A percentile compares a stretch with the other conserved stretches of the same genome.
These are phyloP conservation scores for Diplodia intermedia DNA, from an alignment of 2,329 filamentous ascomycete genomes.

Conservation along the genomic window DNA sequence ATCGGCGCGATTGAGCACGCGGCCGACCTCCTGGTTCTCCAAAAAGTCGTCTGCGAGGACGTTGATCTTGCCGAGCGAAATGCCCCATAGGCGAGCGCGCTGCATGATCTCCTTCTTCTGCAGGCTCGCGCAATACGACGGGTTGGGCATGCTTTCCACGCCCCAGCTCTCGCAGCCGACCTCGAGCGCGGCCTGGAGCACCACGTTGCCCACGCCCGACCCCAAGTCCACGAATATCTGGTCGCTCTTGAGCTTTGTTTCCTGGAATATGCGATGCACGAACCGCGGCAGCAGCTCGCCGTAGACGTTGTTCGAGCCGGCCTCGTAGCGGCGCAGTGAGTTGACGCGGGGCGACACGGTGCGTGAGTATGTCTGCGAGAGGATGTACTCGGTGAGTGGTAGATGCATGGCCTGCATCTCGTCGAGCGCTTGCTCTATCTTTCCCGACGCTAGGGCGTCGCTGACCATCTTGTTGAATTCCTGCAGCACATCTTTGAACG, in stretches of 20 bases:
- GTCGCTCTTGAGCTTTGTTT: conserved; percentile 77
- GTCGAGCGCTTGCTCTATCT: conserved; percentile 73
- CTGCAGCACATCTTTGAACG: conserved; percentile 75
- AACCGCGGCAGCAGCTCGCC: conserved; percentile 90
- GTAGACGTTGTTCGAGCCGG: conserved; percentile 92
- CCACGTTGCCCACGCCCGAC: conserved; percentile 95
- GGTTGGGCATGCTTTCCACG: conserved; percentile 94
- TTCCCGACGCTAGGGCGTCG: conserved; percentile 69
- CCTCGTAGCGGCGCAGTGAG: conserved; percentile 81
- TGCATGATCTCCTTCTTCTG: conserved; percentile 84
- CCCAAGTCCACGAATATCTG: conserved; percentile 94
- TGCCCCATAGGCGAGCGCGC: conserved; percentile 81
- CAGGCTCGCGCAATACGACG: conserved; percentile 78
- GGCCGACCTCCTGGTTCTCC: conserved; percentile 71
- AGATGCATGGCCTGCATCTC: conserved; percentile 74
- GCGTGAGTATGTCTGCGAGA: conserved; percentile 87
- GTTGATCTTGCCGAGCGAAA: conserved; percentile 78
- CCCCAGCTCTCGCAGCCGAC: conserved; percentile 95
- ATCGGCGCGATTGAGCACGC: conserved; percentile 81
- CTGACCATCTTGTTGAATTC: conserved; percentile 79
- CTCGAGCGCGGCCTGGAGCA: conserved; percentile 90
- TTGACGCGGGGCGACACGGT: conserved; percentile 91
- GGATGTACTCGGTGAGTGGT: conserved; percentile 73
- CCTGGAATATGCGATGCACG: conserved; percentile 79
- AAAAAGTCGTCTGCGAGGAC: conserved; percentile 87